Evolutionary conservation across 2,329 filamentous ascomycete genomes (phyloP).

Genomic region (Penicillium glabrum): DNA sequence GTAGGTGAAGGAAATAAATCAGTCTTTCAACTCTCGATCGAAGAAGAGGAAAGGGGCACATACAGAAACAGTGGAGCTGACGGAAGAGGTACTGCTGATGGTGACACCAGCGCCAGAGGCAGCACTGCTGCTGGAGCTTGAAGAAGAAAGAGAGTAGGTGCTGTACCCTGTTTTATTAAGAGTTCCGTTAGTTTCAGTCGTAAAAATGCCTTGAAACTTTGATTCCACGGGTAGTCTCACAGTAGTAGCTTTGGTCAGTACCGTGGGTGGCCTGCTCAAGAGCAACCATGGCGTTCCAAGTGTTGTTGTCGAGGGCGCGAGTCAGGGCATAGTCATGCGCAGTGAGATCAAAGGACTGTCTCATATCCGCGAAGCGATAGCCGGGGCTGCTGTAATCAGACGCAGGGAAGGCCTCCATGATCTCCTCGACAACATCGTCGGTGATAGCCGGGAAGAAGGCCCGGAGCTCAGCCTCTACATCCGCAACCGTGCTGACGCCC

Average conservation of each 20-base stretch:
- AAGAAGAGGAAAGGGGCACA: too few relatives aligned
- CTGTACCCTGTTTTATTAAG: too few relatives aligned
- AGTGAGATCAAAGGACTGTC: conserved; percentile 27
- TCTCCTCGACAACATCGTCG: conserved; percentile 31
- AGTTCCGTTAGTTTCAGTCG: too few relatives aligned
- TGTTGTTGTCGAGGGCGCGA: conserved; percentile 35
- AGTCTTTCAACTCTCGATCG: too few relatives aligned
- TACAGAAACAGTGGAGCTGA: too few relatives aligned
- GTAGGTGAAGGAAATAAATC: too few relatives aligned
- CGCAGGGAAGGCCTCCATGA: conserved; percentile 30
- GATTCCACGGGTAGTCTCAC: not conserved
- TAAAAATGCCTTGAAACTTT: too few relatives aligned
- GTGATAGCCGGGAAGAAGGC: conserved; percentile 34
- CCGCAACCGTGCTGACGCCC: conserved; percentile 27
- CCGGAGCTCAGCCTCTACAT: conserved; percentile 29
- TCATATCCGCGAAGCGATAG: conserved; percentile 38
- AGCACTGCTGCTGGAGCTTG: too few relatives aligned
- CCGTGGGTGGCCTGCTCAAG: conserved; percentile 35
- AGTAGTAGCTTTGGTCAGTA: conserved; percentile 40
- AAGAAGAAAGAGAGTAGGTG: too few relatives aligned
- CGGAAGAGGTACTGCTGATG: too few relatives aligned
- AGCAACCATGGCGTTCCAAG: conserved; percentile 38
- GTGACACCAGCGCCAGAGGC: too few relatives aligned
- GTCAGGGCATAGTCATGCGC: conserved; percentile 32
- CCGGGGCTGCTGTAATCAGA: conserved; percentile 35